Conservation (phyloP, 2,329 filamentous ascomycete genomes). For the Ilyonectria mors-panacis region DNA sequence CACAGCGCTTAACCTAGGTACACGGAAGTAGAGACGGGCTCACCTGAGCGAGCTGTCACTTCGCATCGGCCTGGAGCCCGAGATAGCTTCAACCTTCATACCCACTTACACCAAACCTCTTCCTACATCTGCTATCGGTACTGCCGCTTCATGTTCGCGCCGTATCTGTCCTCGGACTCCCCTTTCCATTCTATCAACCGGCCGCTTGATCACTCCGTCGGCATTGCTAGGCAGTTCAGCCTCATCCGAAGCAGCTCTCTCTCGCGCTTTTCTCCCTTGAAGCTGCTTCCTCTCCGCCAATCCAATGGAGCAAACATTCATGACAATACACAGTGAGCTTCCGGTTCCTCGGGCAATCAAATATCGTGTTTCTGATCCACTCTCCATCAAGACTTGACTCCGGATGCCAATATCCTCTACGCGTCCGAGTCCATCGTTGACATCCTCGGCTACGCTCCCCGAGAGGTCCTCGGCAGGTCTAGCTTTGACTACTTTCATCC, state of each 20-base stretch:
- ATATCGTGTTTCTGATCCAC: neutral
- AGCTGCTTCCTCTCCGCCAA: constrained; percentile 34
- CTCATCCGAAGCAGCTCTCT: neutral
- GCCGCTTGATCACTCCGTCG: neutral
- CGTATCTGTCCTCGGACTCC: neutral
- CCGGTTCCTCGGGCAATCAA: constrained; percentile 1
- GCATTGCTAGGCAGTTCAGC: neutral
- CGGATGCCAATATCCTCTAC: constrained; percentile 85
- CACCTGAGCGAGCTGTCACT: constrained; percentile 9
- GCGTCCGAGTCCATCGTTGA: constrained; percentile 87
- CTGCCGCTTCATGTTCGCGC: neutral
- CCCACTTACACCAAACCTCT: constrained; percentile 14
- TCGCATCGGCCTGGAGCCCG: constrained; percentile 4
- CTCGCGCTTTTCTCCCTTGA: neutral
- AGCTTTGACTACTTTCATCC: constrained; percentile 91
- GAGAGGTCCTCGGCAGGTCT: constrained; percentile 82
- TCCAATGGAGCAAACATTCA: constrained; percentile 87
- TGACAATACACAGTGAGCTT: constrained; percentile 87
- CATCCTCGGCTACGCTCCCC: constrained; percentile 84
- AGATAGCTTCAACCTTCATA: constrained; percentile 27
- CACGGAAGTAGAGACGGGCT: neutral
- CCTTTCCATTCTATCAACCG: neutral
- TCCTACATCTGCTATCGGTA: neutral
- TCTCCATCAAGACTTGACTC: constrained; percentile 73
- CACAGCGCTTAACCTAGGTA: neutral